Evolutionary conservation across 2,329 filamentous ascomycete genomes (phyloP), one percentile per base, ranked within the genome.

Genomic region (Aspergillus aculeatinus): DNA sequence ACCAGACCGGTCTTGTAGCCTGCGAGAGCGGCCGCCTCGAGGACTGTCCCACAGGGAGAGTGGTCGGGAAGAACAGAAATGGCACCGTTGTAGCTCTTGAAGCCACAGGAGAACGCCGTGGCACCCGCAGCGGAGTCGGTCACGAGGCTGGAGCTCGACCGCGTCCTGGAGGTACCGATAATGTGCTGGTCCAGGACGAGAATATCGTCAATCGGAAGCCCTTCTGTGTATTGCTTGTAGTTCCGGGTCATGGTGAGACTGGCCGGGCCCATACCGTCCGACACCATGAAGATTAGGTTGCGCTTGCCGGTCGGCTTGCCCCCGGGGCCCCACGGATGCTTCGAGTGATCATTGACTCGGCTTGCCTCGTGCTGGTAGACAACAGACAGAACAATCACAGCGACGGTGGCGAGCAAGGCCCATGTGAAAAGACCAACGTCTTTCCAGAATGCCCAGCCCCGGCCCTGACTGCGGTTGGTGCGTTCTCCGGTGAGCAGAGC

Each of bases 281-380:
- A 96, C 42, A 99, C 94, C 95, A 99, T 99, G 81, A 99, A 98
- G 69, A 99, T 89, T 56, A 99, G 82, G 77, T 98, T 99, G 57
- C 91, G 86, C 82, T 98, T 99, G 55, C 87, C 86, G 29, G 70
- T 77, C 58, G 82, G 80, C 63, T 79, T 80, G 21, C 74, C 74
- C 59, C 69, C 70, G 31, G 74, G 72, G 11, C 74, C 74, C 76
- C 76, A 78, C 50, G 69, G 66, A 61, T 58, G 67, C 60, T 65
- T 68, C 11, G 63, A 62, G 35, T 61, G 65, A 63, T 71, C 59
- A 53, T 72, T 72, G 59, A 64, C 69, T 47, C 74, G 67, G 11
- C 81, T 82, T 58, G 83, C 79, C 63, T 86, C 82, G 68, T 87
- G 84, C 75, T 96, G 91, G 71, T 91, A 90, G 16, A 90, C 77